Evolutionary conservation across 495 filamentous ascomycete genomes (phyloP), one percentile per base, ranked within the genome.

Genomic region (Talaromyces trachyspermus): DNA sequence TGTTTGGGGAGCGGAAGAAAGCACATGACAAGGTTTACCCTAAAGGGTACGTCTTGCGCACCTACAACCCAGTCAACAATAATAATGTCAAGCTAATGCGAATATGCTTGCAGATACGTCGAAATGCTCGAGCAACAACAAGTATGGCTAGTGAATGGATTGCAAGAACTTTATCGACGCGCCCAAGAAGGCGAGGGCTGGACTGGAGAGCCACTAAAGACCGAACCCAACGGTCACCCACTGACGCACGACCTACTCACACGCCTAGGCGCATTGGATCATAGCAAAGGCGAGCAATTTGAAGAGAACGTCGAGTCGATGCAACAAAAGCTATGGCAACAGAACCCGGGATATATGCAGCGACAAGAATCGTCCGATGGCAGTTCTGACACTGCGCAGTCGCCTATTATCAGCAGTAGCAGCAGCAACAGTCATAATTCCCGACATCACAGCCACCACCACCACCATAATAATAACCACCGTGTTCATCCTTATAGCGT

Each of bases 61-160:
- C 19, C 9, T 39, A 27, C 53, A n/a, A n/a, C n/a, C n/a, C n/a
- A n/a, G n/a, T n/a, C n/a, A n/a, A n/a, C n/a, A 37, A n/a, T n/a
- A 42, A 52, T 14, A 0, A n/a, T 30, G 22, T 17, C 9, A 10
- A 25, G 14, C 10, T 10, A 17, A 46, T 18, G 2, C n/a, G n/a
- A n/a, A n/a, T n/a, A n/a, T n/a, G 3, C 40, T n/a, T n/a, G n/a
- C n/a, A 83, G 79, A 55, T 84, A 83, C 49, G 80, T 83, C 29
- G 81, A 85, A 54, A 81, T 84, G 76, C 75, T 85, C n/a, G 81
- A 85, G 51, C 78, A 82, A 52, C 80, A 85, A 65, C 80, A 83
- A 62, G 55, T 61, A 8, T 81, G 81, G 63, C 67, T 85, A 3
- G 79, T 84, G 38, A 60, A 79, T 33, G 80, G 72, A 20, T 64